phyloP scores from a whole-genome alignment of 31 red algal genomes.

The Pterothamnion heteromorphum region DNA sequence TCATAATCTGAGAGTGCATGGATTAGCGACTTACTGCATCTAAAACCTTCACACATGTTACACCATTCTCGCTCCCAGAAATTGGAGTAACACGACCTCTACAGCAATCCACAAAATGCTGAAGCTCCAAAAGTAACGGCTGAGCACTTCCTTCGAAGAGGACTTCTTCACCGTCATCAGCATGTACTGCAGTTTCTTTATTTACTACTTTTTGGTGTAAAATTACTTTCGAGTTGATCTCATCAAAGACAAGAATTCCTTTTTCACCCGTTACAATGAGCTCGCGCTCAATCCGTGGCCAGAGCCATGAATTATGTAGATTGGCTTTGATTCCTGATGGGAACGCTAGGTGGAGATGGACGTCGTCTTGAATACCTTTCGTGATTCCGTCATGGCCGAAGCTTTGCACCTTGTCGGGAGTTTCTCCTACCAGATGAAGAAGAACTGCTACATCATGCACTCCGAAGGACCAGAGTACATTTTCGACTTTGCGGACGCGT shows the following conservation, averaged over 20 bases:
- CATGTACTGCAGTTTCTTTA: neutral
- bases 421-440: conserved; percentile 22
- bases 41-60: neutral
- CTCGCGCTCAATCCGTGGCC: conserved; percentile 60
- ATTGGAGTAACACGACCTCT: neutral
- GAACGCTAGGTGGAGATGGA: conserved; percentile 55
- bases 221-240: neutral
- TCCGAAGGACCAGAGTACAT: conserved; percentile 58
- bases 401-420: conserved; percentile 37
- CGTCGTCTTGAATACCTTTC: conserved; percentile 53
- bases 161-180: neutral
- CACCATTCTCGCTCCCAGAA: neutral
- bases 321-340: conserved; percentile 41
- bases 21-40: no score
- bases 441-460: conserved; percentile 63
- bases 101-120: neutral
- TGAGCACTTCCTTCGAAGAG: neutral
- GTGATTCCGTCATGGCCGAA: conserved; percentile 48
- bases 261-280: conserved; percentile 55
- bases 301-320: conserved; percentile 63
- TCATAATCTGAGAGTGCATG: no score
- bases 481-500: conserved; percentile 56
- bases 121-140: neutral
- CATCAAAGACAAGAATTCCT: conserved; percentile 37
- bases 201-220: neutral